Percentiles rank a stretch among this genome's conserved stretches.
phyloP scores from a whole-genome alignment of 2,329 filamentous ascomycete species.

The Curvularia sp. region DNA sequence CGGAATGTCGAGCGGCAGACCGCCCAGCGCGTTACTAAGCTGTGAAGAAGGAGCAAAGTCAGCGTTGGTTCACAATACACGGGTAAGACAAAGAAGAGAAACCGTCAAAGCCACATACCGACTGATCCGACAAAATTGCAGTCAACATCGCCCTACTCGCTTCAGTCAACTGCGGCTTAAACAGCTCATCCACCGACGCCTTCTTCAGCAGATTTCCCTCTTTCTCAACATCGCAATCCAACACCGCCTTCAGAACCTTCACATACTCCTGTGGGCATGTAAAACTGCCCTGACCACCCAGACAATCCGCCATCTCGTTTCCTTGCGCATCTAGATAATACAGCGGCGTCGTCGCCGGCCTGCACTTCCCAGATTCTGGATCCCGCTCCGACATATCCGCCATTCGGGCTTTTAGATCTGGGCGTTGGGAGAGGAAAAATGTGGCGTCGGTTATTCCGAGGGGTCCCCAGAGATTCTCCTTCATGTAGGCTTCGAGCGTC shows the following conservation, averaged over 20 bases:
- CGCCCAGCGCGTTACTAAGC: constrained; percentile 37
- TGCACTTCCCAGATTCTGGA: constrained; percentile 21
- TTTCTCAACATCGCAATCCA: constrained; percentile 35
- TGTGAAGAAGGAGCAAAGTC: neutral
- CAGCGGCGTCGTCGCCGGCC: constrained; percentile 8
- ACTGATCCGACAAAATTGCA: constrained; percentile 47
- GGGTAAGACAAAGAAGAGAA: too few species aligned
- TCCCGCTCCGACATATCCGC: constrained; percentile 42
- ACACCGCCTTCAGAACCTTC: constrained; percentile 40
- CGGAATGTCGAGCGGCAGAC: constrained; percentile 18
- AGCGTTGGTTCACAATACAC: neutral
- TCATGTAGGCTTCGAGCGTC: constrained; percentile 67
- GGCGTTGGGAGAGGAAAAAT: constrained; percentile 56
- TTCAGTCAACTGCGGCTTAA: constrained; percentile 40
- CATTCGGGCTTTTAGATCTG: constrained; percentile 30
- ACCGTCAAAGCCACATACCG: constrained; percentile 9
- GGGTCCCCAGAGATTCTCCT: constrained; percentile 57
- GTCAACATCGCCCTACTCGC: constrained; percentile 22
- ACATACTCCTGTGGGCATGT: constrained; percentile 34
- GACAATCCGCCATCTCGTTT: constrained; percentile 27
- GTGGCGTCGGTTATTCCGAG: constrained; percentile 59
- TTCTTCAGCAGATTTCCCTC: constrained; percentile 30
- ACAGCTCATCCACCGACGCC: constrained; percentile 38
- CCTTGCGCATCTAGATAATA: constrained; percentile 27
- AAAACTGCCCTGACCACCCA: constrained; percentile 39